These are phyloP conservation scores for Penicillium steckii DNA, from an alignment of 495 filamentous ascomycete genomes.

Conservation along the genomic window DNA sequence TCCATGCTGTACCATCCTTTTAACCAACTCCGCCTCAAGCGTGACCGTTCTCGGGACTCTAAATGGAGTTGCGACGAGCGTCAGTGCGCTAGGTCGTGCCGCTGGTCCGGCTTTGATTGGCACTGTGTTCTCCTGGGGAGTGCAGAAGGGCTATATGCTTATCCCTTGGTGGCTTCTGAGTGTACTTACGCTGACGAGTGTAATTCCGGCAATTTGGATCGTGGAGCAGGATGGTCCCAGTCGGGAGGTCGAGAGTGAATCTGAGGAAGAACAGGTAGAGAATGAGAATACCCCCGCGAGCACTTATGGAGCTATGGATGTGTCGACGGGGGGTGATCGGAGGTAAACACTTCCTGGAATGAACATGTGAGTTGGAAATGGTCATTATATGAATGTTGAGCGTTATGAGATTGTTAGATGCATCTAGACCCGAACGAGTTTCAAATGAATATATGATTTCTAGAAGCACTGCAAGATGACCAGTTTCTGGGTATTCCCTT, in stretches of 20 bases:
- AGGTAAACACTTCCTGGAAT: not conserved
- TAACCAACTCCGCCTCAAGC: conserved; percentile 81
- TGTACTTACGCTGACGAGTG: conserved; percentile 55
- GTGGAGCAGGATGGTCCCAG: conserved; percentile 74
- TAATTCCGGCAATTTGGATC: conserved; percentile 67
- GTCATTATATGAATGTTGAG: too few species aligned
- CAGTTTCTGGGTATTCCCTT: too few species aligned
- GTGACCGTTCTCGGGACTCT: conserved; percentile 79
- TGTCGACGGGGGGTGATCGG: not conserved
- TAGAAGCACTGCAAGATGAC: too few species aligned
- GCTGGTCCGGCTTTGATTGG: conserved; percentile 70
- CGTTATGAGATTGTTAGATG: not conserved
- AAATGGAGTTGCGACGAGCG: conserved; percentile 82
- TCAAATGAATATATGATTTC: too few species aligned
- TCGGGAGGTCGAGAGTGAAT: conserved; percentile 29
- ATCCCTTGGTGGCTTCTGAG: conserved; percentile 77
- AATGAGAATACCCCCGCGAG: not conserved
- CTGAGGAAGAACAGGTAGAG: conserved; percentile 22
- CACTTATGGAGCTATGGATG: conserved; percentile 9
- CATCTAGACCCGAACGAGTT: too few species aligned
- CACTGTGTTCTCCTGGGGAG: conserved; percentile 65
- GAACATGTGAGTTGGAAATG: too few species aligned
- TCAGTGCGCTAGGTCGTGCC: conserved; percentile 75
- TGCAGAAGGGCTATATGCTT: conserved; percentile 68
- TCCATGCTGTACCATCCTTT: conserved; percentile 81